Base-by-base conservation (phyloP, 495 filamentous ascomycete genomes). In the Thermothielavioides terrestris region DNA sequence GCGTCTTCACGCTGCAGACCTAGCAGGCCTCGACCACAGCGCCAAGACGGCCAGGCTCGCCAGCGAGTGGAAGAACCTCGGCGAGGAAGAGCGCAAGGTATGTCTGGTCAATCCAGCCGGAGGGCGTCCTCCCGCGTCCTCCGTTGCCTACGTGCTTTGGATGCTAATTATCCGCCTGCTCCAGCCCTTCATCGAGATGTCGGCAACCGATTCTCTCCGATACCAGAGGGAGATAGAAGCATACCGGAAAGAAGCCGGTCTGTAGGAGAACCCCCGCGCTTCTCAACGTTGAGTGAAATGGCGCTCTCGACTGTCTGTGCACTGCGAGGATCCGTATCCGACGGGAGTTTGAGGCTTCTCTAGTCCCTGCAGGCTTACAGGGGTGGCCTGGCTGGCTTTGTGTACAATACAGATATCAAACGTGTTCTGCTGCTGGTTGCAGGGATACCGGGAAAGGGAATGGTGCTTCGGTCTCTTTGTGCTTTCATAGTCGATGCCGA, bases 61-160 rank as follows among this genome's bases (percentile, higher is more conserved):
- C n/a, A 35, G 64, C 10, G 78, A 84, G 55, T 91, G 81, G 82
- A 57, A 71, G 47, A 8, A 25, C 71, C 53, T 76, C 66, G 37
- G 70, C 62, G 41, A 47, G 30, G 21, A 76, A 73, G 69, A 87
- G 77, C 64, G 63, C 37, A 42, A 63, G 49, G 70, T 74, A 70
- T 46, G 66, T 55, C 18, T n/a, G n/a, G n/a, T n/a, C n/a, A n/a
- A n/a, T n/a, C n/a, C n/a, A n/a, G n/a, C n/a, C n/a, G n/a, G n/a
- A n/a, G n/a, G n/a, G n/a, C n/a, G n/a, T n/a, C n/a, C n/a, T n/a
- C n/a, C n/a, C n/a, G n/a, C n/a, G n/a, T n/a, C n/a, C n/a, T n/a
- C n/a, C n/a, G n/a, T n/a, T n/a, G n/a, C n/a, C n/a, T n/a, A n/a
- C n/a, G n/a, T n/a, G n/a, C n/a, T n/a, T n/a, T n/a, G 18, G 26